Evolutionary conservation across 2,329 filamentous ascomycete species (phyloP).

Genomic region (Cucurbitaria berberidis): DNA sequence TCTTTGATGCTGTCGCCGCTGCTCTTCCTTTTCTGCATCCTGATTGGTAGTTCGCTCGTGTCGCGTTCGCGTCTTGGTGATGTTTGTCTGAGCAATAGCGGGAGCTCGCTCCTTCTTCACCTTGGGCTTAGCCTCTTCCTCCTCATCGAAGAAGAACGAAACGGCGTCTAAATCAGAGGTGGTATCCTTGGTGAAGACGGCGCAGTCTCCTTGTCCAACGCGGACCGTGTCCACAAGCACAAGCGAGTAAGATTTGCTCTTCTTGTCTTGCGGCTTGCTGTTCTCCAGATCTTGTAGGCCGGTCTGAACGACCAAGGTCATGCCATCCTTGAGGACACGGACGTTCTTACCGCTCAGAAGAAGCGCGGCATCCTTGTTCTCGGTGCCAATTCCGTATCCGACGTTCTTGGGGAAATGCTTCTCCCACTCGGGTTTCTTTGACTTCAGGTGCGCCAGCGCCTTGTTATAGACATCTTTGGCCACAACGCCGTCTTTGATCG

Average conservation of each 20-base stretch:
- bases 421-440: constrained; percentile 93
- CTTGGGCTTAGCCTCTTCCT: constrained; percentile 83
- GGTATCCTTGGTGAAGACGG: constrained; percentile 92
- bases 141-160: constrained; percentile 98
- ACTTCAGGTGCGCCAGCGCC: constrained; percentile 77
- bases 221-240: constrained; percentile 93
- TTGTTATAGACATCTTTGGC: constrained; percentile 93
- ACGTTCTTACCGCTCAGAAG: constrained; percentile 86
- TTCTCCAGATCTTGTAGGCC: constrained; percentile 91
- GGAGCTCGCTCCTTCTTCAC: constrained; percentile 87
- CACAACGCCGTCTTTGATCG: constrained; percentile 82
- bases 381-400: constrained; percentile 90
- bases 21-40: constrained; percentile 87
- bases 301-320: constrained; percentile 91
- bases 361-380: constrained; percentile 83
- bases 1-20: constrained; percentile 89
- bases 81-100: constrained; percentile 91
- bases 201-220: constrained; percentile 76
- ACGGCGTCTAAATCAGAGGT: constrained; percentile 90
- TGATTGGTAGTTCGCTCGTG: constrained; percentile 87
- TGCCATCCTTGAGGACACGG: constrained; percentile 86
- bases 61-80: constrained; percentile 89
- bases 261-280: constrained; percentile 84
- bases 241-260: constrained; percentile 86
- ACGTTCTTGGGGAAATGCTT: constrained; percentile 94